Evolutionary conservation across 768 basidiomycete genomes (phyloP), one percentile per base, ranked within the genome.

Genomic region (Pleurotus platypus): DNA sequence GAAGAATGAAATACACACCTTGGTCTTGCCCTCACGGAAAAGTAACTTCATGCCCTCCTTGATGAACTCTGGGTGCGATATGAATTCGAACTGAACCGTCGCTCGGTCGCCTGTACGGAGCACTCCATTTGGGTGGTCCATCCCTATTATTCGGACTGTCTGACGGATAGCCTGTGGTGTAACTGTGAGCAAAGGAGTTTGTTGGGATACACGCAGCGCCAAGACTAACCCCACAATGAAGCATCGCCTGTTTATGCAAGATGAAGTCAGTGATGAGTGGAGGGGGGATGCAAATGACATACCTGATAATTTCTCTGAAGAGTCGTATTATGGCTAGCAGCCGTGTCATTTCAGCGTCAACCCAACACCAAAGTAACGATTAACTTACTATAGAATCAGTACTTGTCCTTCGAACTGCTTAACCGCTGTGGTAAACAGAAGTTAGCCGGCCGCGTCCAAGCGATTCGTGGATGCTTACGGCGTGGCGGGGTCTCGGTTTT

Each of bases 1-100:
- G 38, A 49, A 13, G 27, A 16, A 43, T 48, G 48, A 15, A n/a
- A 24, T 16, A 65, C 76, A 35, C 50, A 87, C 94, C 79, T 97
- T 98, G 0, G 94, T 97, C 76, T 93, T 94, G 3, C 95, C 96
- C 71, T 98, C 97, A 40, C 96, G 79, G 69, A 98, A 94, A 11
- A 99, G 72, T 20, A 96, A 77, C 72, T 94, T 93, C 87, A 92
- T 92, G 24, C 95, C 95, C 62, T 87, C 88, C 69, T 95, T 94
- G 61, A 98, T 77, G 67, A 87, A 95, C 75, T 97, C 96, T 0
- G 92, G 89, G 55, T 90, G 88, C 12, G 90, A 87, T 55, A 96
- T 91, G 66, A 98, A 96, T 73, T 98, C 92, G 63, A 98, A 98
- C 35, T 83, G 82, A n/a, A 98, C 93, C 2, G 87, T 94, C 2